A percentile compares a stretch with the other conserved stretches of the same genome.
Conservation (phyloP, 2,329 filamentous ascomycete genomes). For the Clathrospora elynae region DNA sequence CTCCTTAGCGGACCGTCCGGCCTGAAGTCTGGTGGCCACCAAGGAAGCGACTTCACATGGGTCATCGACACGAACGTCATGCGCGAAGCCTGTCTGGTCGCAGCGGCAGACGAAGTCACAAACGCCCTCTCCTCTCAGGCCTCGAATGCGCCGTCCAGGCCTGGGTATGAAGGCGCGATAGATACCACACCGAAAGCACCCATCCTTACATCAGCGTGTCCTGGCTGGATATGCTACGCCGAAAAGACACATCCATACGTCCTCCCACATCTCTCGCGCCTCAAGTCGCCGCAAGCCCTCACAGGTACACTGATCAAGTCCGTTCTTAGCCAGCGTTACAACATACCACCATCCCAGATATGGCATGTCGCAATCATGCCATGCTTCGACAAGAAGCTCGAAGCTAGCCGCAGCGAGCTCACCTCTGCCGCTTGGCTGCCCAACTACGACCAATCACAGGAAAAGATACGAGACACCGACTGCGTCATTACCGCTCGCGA, state of each 20-base stretch:
- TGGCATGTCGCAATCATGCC: slow-evolving; percentile 98
- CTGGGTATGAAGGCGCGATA: slow-evolving; percentile 42
- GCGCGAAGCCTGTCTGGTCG: slow-evolving; percentile 79
- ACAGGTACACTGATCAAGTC: slow-evolving; percentile 91
- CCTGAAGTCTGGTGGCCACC: slow-evolving; percentile 69
- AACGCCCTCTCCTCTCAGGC: slow-evolving; percentile 40
- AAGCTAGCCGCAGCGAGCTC: slow-evolving; percentile 90
- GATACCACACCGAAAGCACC: slow-evolving; percentile 61
- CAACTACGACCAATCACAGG: slow-evolving; percentile 26
- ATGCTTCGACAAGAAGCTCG: slow-evolving; percentile 98
- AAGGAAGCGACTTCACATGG: slow-evolving; percentile 82
- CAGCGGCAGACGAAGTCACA: slow-evolving; percentile 55
- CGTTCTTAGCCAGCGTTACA: slow-evolving; percentile 72
- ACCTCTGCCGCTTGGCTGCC: slow-evolving; percentile 75
- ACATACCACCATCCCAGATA: slow-evolving; percentile 76
- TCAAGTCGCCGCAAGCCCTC: slow-evolving; percentile 94
- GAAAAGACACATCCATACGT: slow-evolving; percentile 97
- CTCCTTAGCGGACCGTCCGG: slow-evolving; percentile 74
- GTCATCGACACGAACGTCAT: slow-evolving; percentile 87
- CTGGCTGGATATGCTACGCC: slow-evolving; percentile 98
- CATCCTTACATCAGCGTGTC: slow-evolving; percentile 86
- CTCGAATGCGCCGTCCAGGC: slow-evolving; percentile 26
- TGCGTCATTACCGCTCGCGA: slow-evolving; percentile 98
- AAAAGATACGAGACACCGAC: slow-evolving; percentile 80
- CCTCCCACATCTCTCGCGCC: slow-evolving; percentile 82